Conservation (phyloP, 2,329 filamentous ascomycete genomes). For the Gnomoniopsis smithogilvyi region DNA sequence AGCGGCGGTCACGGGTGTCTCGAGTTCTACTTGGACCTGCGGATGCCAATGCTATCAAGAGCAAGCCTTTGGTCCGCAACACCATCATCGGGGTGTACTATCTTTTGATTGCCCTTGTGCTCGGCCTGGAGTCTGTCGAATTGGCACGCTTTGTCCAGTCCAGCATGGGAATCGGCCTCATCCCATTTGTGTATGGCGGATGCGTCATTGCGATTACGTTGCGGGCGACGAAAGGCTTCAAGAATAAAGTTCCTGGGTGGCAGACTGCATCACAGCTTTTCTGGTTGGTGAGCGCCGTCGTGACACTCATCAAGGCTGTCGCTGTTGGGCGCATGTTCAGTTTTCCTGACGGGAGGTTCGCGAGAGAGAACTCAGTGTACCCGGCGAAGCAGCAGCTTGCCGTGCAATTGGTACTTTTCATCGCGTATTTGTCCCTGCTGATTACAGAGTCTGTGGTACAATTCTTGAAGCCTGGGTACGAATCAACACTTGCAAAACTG, state of each 20-base stretch:
- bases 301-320: conserved; percentile 23
- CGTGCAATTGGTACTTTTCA: neutral
- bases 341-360: neutral
- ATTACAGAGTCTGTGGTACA: neutral
- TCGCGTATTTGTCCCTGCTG: neutral
- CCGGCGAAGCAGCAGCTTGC: neutral
- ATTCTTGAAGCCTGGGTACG: neutral
- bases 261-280: conserved; percentile 21
- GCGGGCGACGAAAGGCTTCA: conserved; percentile 20
- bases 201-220: conserved; percentile 17
- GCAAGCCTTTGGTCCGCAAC: conserved; percentile 19
- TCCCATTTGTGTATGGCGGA: conserved; percentile 23
- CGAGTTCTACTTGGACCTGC: neutral
- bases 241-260: conserved; percentile 18
- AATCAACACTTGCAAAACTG: neutral
- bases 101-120: conserved; percentile 21
- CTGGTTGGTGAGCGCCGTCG: conserved; percentile 21
- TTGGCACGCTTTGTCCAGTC: conserved; percentile 20
- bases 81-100: conserved; percentile 22
- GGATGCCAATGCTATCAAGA: neutral
- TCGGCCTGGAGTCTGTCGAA: conserved; percentile 25
- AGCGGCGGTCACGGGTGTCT: conserved; percentile 2
- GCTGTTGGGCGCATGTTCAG: neutral
- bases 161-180: conserved; percentile 21
- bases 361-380: neutral